These are phyloP conservation scores for Mrakia hoshinonis DNA, from an alignment of 768 basidiomycete species.

Conservation along the genomic window DNA sequence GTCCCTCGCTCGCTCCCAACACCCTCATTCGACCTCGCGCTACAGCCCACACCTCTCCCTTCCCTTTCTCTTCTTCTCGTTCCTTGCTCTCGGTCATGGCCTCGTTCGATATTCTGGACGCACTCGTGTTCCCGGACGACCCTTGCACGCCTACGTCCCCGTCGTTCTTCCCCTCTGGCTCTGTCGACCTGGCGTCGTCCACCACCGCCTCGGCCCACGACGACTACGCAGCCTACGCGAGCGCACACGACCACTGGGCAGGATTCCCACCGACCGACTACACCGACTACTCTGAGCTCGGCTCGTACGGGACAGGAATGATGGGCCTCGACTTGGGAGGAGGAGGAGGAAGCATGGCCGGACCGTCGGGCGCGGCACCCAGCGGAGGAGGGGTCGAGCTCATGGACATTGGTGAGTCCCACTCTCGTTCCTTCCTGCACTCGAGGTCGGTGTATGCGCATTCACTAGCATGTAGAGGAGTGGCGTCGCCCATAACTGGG, in stretches of 20 bases:
- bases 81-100: not conserved
- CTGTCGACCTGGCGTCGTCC: not conserved
- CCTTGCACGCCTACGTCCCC: not conserved
- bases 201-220: not conserved
- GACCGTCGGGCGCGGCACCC: not conserved
- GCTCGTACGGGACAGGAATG: not conserved
- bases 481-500: no score
- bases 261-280: not conserved
- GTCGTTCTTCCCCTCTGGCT: not conserved
- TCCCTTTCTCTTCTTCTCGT: not conserved
- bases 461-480: not conserved
- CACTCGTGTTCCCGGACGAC: constrained; percentile 7
- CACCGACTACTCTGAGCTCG: not conserved
- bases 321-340: not conserved
- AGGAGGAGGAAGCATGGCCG: not conserved
- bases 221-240: not conserved
- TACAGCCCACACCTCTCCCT: not conserved
- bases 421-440: not conserved
- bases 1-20: no score
- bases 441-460: not conserved
- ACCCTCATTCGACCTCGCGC: no score
- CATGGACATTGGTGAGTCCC: constrained; percentile 22
- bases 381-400: constrained; percentile 5
- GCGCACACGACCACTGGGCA: not conserved
- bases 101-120: not conserved